Evolutionary conservation across 176 grass and related monocot genomes (phyloP), one percentile per base, ranked within the genome.

Genomic region (Eremochloa ophiuroides): DNA sequence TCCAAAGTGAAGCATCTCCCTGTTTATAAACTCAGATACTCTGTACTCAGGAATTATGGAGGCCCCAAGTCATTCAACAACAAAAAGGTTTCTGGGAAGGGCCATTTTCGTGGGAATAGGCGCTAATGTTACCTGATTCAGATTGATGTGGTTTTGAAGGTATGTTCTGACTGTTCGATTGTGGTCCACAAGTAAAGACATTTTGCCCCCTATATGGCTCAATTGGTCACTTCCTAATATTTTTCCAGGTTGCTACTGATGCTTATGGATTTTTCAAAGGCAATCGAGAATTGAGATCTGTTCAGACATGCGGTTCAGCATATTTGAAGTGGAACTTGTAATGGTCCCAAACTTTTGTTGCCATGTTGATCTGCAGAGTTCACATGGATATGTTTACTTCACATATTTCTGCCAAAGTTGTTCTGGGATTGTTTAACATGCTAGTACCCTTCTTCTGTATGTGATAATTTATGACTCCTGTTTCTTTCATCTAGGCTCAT

Each of bases 81-180:
- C 34, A 79, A 79, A 80, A 92, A 83, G 42, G 80, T 51, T 53
- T 59, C 83, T 51, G 64, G 76, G 76, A 92, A 92, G 69, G 71
- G 68, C 8, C 88, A 76, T 40, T 86, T 89, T 27, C 83, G 75
- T 75, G 86, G 90, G 74, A 92, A 75, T 84, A 80, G 83, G 70
- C 75, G 63, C 43, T 92, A 89, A 59, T 78, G 74, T 75, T 76
- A 74, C 74, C 22, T 75, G 47, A 43, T 60, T 73, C 38, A 30
- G 63, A 20, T 78, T 44, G 31, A 79, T 82, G 33, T 62, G 40
- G 62, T 76, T 83, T 75, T 47, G 39, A 37, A 71, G 82, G 86
- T 88, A 61, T 66, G 46, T 25, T 77, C 28, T 79, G 41, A 39
- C 42, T 42, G 38, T 40, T 78, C 59, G 2, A 41, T 82, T 85